Evolutionary conservation across 805 yeast genomes (phyloP).

Genomic region (Wickerhamiella alocasiicola): DNA sequence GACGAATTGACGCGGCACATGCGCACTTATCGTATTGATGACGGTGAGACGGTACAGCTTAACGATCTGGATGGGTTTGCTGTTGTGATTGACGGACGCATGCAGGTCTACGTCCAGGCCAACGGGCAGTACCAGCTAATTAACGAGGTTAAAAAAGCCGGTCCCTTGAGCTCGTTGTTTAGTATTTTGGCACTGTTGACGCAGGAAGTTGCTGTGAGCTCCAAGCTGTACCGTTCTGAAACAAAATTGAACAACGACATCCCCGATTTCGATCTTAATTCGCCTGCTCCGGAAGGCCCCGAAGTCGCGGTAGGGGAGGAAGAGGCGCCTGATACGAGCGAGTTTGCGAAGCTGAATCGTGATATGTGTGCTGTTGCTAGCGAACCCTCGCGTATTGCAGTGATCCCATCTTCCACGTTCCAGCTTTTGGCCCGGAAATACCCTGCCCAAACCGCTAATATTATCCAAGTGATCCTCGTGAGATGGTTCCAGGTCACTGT

Average conservation of each 20-base stretch:
- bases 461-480: slow-evolving; percentile 82
- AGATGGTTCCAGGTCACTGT: slow-evolving; percentile 82
- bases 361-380: slow-evolving; percentile 64
- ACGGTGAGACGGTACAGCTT: slow-evolving; percentile 62
- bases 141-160: slow-evolving; percentile 69
- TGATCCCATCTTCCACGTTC: slow-evolving; percentile 79
- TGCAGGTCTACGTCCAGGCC: slow-evolving; percentile 40
- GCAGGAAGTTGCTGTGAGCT: slow-evolving; percentile 27
- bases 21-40: slow-evolving; percentile 72
- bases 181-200: slow-evolving; percentile 69
- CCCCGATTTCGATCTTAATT: slow-evolving; percentile 7
- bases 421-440: slow-evolving; percentile 54
- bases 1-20: slow-evolving; percentile 85
- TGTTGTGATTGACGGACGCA: slow-evolving; percentile 82
- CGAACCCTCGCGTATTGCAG: slow-evolving; percentile 70
- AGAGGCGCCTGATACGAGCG: too few species aligned
- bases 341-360: slow-evolving; percentile 18
- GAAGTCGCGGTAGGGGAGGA: too few species aligned
- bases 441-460: slow-evolving; percentile 86
- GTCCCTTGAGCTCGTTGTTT: slow-evolving; percentile 74
- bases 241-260: slow-evolving; percentile 7
- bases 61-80: slow-evolving; percentile 75
- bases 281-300: not conserved
- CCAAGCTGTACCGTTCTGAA: slow-evolving; percentile 8
- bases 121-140: slow-evolving; percentile 51